phyloP scores from a whole-genome alignment of 768 basidiomycete species.

The Amanita brunnescens region DNA sequence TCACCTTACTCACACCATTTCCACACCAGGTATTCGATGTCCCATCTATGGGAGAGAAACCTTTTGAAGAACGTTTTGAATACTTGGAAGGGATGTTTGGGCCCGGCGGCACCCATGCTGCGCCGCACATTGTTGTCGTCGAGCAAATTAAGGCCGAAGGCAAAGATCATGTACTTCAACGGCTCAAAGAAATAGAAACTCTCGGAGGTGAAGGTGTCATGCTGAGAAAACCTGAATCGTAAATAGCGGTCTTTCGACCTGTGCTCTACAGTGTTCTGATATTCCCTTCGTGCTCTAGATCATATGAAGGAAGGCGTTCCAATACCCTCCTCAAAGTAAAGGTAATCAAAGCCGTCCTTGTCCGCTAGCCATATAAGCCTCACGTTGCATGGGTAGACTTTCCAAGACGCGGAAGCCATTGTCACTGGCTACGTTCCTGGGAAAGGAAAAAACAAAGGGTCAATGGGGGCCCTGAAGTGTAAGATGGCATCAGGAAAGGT shows the following conservation, averaged over 20 bases:
- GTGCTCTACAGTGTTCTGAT: neutral
- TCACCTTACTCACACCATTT: neutral
- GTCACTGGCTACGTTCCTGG: conserved; percentile 50
- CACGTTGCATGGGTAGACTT: conserved; percentile 27
- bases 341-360: conserved; percentile 15
- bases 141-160: conserved; percentile 35
- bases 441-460: conserved; percentile 41
- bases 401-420: conserved; percentile 52
- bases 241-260: conserved; percentile 14
- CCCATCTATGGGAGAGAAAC: conserved; percentile 35
- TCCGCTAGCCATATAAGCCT: neutral
- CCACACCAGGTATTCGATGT: conserved; percentile 43
- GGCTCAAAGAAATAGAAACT: conserved; percentile 43
- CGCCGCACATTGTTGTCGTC: conserved; percentile 37
- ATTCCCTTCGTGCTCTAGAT: conserved; percentile 16
- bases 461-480: conserved; percentile 43
- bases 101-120: conserved; percentile 32
- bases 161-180: conserved; percentile 44
- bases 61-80: conserved; percentile 44
- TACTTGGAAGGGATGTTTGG: conserved; percentile 39
- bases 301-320: conserved; percentile 43
- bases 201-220: conserved; percentile 54
- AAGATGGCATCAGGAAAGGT: conserved; percentile 58
- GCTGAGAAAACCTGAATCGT: conserved; percentile 45
- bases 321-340: conserved; percentile 47